These are phyloP conservation scores for Basidiobolus meristosporus DNA, from an alignment of 371 early-diverging fungal species.

Conservation along the genomic window DNA sequence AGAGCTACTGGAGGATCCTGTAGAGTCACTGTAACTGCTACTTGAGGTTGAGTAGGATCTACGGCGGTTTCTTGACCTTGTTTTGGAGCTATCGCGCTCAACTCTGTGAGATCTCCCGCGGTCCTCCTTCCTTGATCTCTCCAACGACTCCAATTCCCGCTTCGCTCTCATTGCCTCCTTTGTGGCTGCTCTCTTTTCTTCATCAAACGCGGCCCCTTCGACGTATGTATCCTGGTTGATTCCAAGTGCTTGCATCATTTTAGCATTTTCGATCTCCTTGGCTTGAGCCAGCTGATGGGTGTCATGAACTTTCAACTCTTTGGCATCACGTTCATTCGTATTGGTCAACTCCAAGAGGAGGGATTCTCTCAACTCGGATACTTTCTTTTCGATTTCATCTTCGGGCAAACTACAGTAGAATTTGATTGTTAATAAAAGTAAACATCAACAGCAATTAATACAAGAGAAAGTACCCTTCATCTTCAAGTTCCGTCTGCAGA, in stretches of 20 bases:
- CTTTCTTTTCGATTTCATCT: slow-evolving; percentile 38
- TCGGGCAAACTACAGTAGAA: slow-evolving; percentile 8
- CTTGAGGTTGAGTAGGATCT: background rate
- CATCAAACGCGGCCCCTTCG: slow-evolving; percentile 70
- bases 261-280: slow-evolving; percentile 41
- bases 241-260: slow-evolving; percentile 43
- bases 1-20: background rate
- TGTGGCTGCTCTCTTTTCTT: slow-evolving; percentile 23
- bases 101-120: slow-evolving; percentile 7
- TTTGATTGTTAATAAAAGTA: too few relatives aligned
- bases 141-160: slow-evolving; percentile 5
- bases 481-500: slow-evolving; percentile 63
- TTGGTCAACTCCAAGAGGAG: slow-evolving; percentile 28
- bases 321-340: slow-evolving; percentile 9
- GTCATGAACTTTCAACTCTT: slow-evolving; percentile 19
- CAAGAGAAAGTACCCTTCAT: slow-evolving; percentile 28
- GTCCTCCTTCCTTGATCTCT: slow-evolving; percentile 8
- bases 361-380: slow-evolving; percentile 21
- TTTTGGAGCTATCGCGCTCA: background rate
- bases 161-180: slow-evolving; percentile 15
- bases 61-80: background rate
- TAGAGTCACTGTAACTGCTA: background rate
- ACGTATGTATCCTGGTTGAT: slow-evolving; percentile 36
- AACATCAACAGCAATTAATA: background rate
- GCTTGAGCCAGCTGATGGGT: slow-evolving; percentile 52